Conservation (phyloP, 1,284 basidiomycete genomes). For the Wolfiporia cocos region DNA sequence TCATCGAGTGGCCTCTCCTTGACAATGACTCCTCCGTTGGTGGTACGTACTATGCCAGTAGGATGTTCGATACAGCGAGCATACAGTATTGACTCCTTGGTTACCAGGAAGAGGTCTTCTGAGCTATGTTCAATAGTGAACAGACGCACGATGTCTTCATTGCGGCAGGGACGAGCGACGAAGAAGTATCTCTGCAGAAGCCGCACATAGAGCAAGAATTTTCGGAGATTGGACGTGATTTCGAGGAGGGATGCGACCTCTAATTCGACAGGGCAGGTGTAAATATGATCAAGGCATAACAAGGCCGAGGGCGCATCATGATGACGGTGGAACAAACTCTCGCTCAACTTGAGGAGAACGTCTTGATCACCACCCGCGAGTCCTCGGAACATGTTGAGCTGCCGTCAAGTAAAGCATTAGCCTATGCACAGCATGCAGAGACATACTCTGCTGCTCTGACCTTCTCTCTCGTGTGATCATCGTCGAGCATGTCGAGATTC, state of each 20-base stretch:
- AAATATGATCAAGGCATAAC: constrained; percentile 38
- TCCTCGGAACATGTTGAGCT: constrained; percentile 35
- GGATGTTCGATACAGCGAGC: constrained; percentile 1
- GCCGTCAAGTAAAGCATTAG: not conserved
- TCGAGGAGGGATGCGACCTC: constrained; percentile 15
- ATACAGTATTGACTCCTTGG: constrained; percentile 18
- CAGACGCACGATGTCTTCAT: constrained; percentile 24
- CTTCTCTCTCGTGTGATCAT: constrained; percentile 13
- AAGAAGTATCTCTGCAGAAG: constrained; percentile 27
- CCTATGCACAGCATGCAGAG: not conserved
- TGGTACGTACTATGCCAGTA: constrained; percentile 1
- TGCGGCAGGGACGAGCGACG: constrained; percentile 21
- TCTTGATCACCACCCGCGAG: constrained; percentile 22
- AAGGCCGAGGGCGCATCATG: constrained; percentile 2
- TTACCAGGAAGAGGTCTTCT: constrained; percentile 24
- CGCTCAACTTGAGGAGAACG: constrained; percentile 23
- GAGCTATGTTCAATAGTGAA: constrained; percentile 31
- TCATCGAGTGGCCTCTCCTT: constrained; percentile 12
- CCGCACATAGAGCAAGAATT: constrained; percentile 31
- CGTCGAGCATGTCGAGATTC: not conserved
- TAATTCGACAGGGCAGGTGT: constrained; percentile 19
- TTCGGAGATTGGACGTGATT: constrained; percentile 24
- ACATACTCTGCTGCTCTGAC: too few species aligned
- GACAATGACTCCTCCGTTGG: constrained; percentile 10
- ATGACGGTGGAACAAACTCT: constrained; percentile 5